A percentile compares a stretch with the other conserved stretches of the same genome.
phyloP scores from a whole-genome alignment of 2,329 filamentous ascomycete species.

The Ophiostoma piceae region DNA sequence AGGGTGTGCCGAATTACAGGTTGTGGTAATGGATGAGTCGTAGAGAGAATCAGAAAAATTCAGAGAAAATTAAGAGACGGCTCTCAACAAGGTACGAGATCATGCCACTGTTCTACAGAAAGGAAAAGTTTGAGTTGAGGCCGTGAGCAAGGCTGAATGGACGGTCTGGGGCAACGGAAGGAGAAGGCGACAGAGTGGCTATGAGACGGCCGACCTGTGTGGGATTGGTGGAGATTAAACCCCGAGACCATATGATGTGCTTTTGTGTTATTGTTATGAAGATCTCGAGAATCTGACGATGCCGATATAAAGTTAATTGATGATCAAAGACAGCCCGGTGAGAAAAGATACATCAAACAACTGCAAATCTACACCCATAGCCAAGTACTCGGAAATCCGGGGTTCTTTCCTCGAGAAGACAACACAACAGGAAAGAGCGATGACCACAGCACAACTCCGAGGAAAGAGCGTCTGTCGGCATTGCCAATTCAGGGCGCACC shows the following conservation, averaged over 20 bases:
- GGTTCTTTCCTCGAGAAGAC: background rate
- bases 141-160: background rate
- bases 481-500: background rate
- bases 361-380: background rate
- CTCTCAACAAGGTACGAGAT: background rate
- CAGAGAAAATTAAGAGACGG: background rate
- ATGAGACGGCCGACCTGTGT: background rate
- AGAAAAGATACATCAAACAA: background rate
- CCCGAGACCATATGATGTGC: background rate
- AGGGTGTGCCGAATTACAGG: background rate
- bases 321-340: background rate
- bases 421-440: background rate
- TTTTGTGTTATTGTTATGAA: background rate
- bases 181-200: background rate
- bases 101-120: background rate
- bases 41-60: background rate
- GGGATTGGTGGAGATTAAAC: conserved; percentile 2
- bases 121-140: background rate
- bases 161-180: conserved; percentile 6
- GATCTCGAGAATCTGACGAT: background rate
- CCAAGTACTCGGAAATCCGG: background rate
- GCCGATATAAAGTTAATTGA: background rate
- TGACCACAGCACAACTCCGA: background rate
- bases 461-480: background rate
- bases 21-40: no score